Evolutionary conservation across 1,284 basidiomycete genomes (phyloP).

Genomic region (Amylostereum chailletii): DNA sequence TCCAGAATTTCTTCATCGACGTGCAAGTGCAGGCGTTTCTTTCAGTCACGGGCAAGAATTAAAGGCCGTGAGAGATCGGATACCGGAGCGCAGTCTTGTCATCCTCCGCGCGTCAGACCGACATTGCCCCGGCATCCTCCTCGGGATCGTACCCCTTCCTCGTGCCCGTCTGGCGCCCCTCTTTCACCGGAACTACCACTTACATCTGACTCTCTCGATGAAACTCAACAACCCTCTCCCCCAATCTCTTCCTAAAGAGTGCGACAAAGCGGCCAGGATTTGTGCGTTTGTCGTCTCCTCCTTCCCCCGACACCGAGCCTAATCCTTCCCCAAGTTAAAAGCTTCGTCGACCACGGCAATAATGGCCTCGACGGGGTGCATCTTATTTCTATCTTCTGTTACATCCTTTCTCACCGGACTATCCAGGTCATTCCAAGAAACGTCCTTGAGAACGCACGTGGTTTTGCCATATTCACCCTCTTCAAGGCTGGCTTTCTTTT

Average conservation of each 20-base stretch:
- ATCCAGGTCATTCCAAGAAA: conserved; percentile 52
- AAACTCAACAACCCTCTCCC: conserved; percentile 64
- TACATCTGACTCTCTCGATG: conserved; percentile 25
- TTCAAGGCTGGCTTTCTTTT: conserved; percentile 75
- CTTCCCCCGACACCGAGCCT: neutral
- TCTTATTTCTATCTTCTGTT: conserved; percentile 5
- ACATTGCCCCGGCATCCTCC: no score
- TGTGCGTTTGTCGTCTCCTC: conserved; percentile 33
- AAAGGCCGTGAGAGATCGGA: no score
- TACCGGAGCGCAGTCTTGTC: no score
- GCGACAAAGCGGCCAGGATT: conserved; percentile 66
- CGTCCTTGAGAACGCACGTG: conserved; percentile 69
- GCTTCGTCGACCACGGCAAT: conserved; percentile 63
- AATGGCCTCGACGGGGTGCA: conserved; percentile 64
- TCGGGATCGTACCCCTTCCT: neutral
- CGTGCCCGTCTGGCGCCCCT: neutral
- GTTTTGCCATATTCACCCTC: conserved; percentile 79
- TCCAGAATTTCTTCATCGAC: no score
- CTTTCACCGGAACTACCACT: neutral
- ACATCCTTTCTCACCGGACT: neutral
- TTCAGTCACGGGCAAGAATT: no score
- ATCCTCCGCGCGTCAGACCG: no score
- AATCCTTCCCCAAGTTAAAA: conserved; percentile 41
- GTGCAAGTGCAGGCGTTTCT: no score
- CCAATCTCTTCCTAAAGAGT: conserved; percentile 66